Evolutionary conservation across 2,329 filamentous ascomycete genomes (phyloP).

Genomic region (Exophiala bonariae): DNA sequence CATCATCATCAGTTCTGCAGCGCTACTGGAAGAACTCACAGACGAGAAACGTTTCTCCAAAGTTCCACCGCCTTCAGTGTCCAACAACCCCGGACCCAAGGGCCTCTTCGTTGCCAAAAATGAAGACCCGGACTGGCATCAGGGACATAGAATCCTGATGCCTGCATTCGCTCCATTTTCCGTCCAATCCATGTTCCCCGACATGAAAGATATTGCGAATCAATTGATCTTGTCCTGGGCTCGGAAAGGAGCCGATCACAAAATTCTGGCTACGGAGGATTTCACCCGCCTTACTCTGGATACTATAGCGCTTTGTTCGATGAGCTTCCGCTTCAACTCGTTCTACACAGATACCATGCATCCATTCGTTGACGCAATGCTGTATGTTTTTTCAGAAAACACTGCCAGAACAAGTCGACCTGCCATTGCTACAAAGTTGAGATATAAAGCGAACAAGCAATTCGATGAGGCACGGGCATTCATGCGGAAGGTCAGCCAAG

Average conservation of each 20-base stretch:
- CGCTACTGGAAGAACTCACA: slow-evolving; percentile 62
- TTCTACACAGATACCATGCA: slow-evolving; percentile 69
- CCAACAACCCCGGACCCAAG: slow-evolving; percentile 59
- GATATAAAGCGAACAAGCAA: slow-evolving; percentile 29
- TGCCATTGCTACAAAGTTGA: slow-evolving; percentile 47
- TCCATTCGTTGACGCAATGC: slow-evolving; percentile 69
- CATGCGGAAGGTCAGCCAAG: slow-evolving; percentile 55
- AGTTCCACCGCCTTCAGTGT: slow-evolving; percentile 49
- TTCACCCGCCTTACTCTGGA: slow-evolving; percentile 50
- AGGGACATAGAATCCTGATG: slow-evolving; percentile 23
- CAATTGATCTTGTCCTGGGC: slow-evolving; percentile 43
- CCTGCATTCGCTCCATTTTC: slow-evolving; percentile 24
- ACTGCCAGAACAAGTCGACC: slow-evolving; percentile 51
- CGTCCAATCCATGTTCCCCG: slow-evolving; percentile 21
- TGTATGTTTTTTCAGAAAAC: slow-evolving; percentile 58
- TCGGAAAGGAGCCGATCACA: slow-evolving; percentile 52
- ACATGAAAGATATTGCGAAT: slow-evolving; percentile 41
- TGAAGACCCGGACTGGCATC: slow-evolving; percentile 34
- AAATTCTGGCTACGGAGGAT: slow-evolving; percentile 64
- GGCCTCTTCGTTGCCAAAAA: slow-evolving; percentile 62
- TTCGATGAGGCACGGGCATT: slow-evolving; percentile 4
- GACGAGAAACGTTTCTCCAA: slow-evolving; percentile 68
- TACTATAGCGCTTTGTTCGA: slow-evolving; percentile 49
- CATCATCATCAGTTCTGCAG: slow-evolving; percentile 55
- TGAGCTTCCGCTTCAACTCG: slow-evolving; percentile 73